Conservation (phyloP, 2,329 filamentous ascomycete genomes). For the Elsinoe ampelina region DNA sequence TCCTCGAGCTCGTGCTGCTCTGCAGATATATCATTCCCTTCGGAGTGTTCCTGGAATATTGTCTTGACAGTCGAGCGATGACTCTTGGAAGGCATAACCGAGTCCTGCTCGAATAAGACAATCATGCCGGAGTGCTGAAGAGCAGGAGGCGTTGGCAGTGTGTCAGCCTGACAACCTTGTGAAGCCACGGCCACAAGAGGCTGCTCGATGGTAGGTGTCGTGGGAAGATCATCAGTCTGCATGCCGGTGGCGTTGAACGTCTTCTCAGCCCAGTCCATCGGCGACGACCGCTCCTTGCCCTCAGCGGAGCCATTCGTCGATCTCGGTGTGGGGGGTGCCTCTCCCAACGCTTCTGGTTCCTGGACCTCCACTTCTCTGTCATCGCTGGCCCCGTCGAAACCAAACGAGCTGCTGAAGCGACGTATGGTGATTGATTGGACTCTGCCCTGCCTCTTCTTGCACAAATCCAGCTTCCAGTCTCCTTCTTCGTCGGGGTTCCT, state of each 20-base stretch:
- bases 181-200: not conserved
- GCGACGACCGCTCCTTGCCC: not conserved
- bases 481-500: conserved; percentile 14
- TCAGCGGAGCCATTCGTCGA: not conserved
- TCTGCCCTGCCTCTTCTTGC: conserved; percentile 15
- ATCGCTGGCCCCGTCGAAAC: not conserved
- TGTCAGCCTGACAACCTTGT: not conserved
- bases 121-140: not conserved
- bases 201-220: not conserved
- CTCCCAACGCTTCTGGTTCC: not conserved
- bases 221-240: not conserved
- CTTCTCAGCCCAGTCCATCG: not conserved
- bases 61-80: not conserved
- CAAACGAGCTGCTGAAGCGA: not conserved
- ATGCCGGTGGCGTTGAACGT: not conserved
- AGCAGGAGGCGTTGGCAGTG: not conserved
- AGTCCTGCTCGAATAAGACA: not conserved
- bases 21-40: not conserved
- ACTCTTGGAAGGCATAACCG: not conserved
- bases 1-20: no score
- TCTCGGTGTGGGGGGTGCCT: not conserved
- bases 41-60: not conserved
- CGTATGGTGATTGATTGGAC: conserved; percentile 17
- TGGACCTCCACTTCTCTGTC: not conserved
- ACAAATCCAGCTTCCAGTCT: conserved; percentile 16